phyloP scores from a whole-genome alignment of 2,329 filamentous ascomycete genomes.

The Macrophomina tecta region DNA sequence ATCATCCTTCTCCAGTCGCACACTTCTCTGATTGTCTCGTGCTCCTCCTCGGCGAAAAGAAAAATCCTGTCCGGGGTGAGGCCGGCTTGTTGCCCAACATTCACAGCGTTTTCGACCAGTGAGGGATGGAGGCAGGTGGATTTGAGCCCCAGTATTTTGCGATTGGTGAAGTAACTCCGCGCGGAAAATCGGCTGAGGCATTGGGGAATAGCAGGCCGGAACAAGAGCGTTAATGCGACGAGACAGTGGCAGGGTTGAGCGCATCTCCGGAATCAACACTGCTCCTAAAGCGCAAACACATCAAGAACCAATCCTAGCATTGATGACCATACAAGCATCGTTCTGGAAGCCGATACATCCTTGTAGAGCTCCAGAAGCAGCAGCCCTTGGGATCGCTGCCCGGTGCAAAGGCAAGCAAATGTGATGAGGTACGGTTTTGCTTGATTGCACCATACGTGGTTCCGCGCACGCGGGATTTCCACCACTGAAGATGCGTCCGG shows the following conservation, averaged over 20 bases:
- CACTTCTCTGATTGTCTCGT: conserved; percentile 46
- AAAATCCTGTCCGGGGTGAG: conserved; percentile 65
- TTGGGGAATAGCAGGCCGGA: not conserved
- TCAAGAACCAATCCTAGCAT: too few relatives aligned
- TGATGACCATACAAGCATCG: too few relatives aligned
- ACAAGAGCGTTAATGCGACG: too few relatives aligned
- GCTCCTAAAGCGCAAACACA: too few relatives aligned
- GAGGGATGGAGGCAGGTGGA: conserved; percentile 67
- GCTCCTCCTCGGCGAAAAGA: conserved; percentile 59
- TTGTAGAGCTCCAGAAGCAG: too few relatives aligned
- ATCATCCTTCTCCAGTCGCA: conserved; percentile 71
- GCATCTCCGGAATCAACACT: too few relatives aligned
- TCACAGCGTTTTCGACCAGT: conserved; percentile 67
- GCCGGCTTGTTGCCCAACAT: conserved; percentile 66
- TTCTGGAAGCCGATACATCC: too few relatives aligned
- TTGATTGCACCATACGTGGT: not conserved
- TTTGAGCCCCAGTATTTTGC: conserved; percentile 70
- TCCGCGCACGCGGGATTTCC: conserved; percentile 72
- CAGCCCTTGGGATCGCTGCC: too few relatives aligned
- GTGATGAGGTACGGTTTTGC: not conserved
- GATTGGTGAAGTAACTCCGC: conserved; percentile 78
- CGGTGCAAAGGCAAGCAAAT: too few relatives aligned
- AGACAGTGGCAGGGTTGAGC: too few relatives aligned
- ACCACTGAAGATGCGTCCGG: conserved; percentile 78
- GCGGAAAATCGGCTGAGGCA: conserved; percentile 34